Percentiles rank a stretch among this genome's conserved stretches.
These are phyloP conservation scores for Podospora anserina DNA, from an alignment of 495 filamentous ascomycete species.

Conservation along the genomic window DNA sequence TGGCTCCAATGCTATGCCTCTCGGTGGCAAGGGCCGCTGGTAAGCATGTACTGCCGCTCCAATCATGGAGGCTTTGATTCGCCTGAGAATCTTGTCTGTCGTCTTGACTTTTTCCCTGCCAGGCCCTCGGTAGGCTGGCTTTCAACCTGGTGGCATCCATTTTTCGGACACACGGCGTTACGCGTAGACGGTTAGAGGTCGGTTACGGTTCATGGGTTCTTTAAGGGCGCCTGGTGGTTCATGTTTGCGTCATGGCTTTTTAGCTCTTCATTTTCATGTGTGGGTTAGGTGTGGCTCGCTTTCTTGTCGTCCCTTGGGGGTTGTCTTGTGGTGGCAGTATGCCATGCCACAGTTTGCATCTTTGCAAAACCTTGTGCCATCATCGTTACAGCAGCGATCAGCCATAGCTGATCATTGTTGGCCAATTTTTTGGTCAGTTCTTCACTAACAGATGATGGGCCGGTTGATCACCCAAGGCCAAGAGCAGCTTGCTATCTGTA, in stretches of 20 bases:
- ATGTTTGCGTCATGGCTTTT: conserved; percentile 8
- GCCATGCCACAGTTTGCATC: conserved; percentile 1
- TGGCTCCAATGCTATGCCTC: conserved; percentile 45
- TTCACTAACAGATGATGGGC: not conserved
- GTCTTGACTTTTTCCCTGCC: not conserved
- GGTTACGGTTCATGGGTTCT: conserved; percentile 18
- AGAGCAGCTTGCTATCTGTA: not conserved
- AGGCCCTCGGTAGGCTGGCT: conserved; percentile 7
- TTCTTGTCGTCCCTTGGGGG: not conserved
- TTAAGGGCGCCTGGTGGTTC: conserved; percentile 7
- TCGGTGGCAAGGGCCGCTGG: conserved; percentile 47
- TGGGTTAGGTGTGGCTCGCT: conserved; percentile 1
- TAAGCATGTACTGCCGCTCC: conserved; percentile 24
- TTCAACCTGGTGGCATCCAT: conserved; percentile 13
- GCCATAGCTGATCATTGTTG: not conserved
- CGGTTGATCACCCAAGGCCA: not conserved
- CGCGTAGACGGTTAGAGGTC: conserved; percentile 25
- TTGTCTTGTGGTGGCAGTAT: not conserved
- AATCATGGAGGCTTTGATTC: conserved; percentile 8
- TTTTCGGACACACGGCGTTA: conserved; percentile 20
- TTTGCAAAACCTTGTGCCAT: not conserved
- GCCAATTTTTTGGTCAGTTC: not conserved
- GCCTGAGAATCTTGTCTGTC: not conserved
- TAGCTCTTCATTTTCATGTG: not conserved
- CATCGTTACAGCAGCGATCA: not conserved